Base-by-base conservation (phyloP, 257 asterid genomes). In the Perilla frutescens region DNA sequence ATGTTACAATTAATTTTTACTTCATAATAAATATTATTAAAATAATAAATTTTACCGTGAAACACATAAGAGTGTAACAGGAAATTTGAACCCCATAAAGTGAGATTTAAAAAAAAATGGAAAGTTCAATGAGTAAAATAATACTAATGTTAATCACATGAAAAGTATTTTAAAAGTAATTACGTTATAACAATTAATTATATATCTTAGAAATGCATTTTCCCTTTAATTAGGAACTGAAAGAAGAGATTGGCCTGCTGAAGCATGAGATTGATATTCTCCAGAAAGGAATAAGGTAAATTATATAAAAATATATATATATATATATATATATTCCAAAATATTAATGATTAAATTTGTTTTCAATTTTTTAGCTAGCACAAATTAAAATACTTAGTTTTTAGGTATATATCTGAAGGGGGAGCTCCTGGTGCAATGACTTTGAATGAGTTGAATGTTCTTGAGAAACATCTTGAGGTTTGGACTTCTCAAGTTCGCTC, bases 201-300 rank as follows among this genome's bases (percentile, higher is more conserved):
- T 20, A 55, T 55, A 55, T 55, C 39, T 7, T 57, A 32, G 43
- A 58, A 32, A 58, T 66, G 59, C 31, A 26, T 77, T 48, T 77
- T 63, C 12, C 39, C 2, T 26, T 37, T 34, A 2, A 34, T 34
- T 77, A 93, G 98, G 96, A 89, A 56, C 86, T 90, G 60, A 87
- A 85, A 72, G 91, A 85, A 60, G 97, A 93, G 89, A 79, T 90
- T 45, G 76, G 75, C 69, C 83, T 86, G 90, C 86, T 93, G 81
- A 93, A 87, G 90, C 82, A 84, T 77, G 98, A 93, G 87, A 85
- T 90, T 80, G 97, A 84, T 58, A 84, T 85, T 43, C 97, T 93
- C 68, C 97, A 89, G 77, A 90, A 87, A 75, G 96, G 96, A 66
- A 77, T 87, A 60, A 87, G 96, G 98, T 92, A 80, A 62, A 40